These are phyloP conservation scores for Claviceps sp. DNA, from an alignment of 2,329 filamentous ascomycete genomes.

Conservation along the genomic window DNA sequence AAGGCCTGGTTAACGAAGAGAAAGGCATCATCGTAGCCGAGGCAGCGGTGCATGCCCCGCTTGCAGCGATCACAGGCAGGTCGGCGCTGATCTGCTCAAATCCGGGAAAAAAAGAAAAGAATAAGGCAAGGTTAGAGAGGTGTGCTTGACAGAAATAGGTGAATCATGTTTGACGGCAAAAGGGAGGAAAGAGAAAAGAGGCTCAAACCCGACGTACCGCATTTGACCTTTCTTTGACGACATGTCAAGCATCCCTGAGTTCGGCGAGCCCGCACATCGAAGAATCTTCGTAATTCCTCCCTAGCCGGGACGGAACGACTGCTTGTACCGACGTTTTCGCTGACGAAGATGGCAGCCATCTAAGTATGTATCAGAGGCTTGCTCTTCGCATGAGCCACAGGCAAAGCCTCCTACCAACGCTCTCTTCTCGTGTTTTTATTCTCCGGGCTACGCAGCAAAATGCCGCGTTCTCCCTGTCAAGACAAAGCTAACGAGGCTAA, in stretches of 20 bases:
- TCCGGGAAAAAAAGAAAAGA: neutral
- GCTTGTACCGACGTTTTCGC: neutral
- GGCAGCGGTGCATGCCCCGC: conserved; percentile 3
- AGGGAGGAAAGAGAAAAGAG: neutral
- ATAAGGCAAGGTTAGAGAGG: neutral
- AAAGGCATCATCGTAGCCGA: conserved; percentile 4
- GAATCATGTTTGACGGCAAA: neutral
- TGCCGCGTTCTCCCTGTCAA: no score
- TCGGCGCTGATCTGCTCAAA: conserved; percentile 2
- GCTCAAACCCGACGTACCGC: neutral
- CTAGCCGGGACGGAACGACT: conserved; percentile 2
- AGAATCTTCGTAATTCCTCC: conserved; percentile 4
- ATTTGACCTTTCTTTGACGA: conserved; percentile 5
- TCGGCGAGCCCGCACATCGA: conserved; percentile 3
- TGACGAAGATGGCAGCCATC: neutral
- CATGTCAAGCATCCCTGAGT: conserved; percentile 3
- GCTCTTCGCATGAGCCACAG: neutral
- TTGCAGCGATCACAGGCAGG: conserved; percentile 4
- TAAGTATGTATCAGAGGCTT: neutral
- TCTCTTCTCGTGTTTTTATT: neutral
- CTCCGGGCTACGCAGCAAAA: neutral
- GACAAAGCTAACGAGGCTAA: neutral
- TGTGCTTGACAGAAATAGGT: neutral
- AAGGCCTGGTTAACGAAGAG: conserved; percentile 5
- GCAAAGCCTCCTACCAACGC: neutral